Base-by-base conservation (phyloP, 345 rosid genomes). In the Theobroma cacao region DNA sequence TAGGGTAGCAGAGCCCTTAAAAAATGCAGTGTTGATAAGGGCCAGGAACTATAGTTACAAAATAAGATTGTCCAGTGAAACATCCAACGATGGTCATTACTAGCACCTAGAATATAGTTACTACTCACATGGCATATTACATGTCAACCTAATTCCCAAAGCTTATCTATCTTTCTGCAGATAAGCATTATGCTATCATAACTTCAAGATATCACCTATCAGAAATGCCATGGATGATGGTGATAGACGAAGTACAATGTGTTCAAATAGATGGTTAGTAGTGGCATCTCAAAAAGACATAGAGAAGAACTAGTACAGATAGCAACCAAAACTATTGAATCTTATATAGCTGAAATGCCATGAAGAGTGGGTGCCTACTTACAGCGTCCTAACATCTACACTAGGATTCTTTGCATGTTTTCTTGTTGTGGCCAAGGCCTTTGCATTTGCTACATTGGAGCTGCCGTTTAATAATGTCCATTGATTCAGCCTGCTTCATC, bases 361-460 rank as follows among this genome's bases (percentile, higher is more conserved):
- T 30, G 48, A 82, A 80, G 75, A 78, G 34, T 47, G 71, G 67
- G 72, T 41, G 61, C 75, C 81, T 85, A 82, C 82, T 68, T 76
- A 45, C 60, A 60, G 72, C 28, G 48, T 77, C 81, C 79, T 69
- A 58, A 80, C 43, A 77, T 45, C 58, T 50, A 50, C 31, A 76
- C 88, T 85, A 83, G 40, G 85, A 63, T 73, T 79, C 90, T 88
- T 85, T 91, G 92, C 98, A 95, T 2, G 98, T 95, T 82, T 90
- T 91, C 87, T 93, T 93, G 82, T 95, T 95, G 84, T 95, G 99
- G 72, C 98, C 99, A 63, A 93, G 87, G 33, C 99, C 97, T 87
- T 95, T 95, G 91, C 99, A 95, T 84, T 87, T 89, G 90, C 99
- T 95, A 84, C 99, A 95, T 70, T 95, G 99, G 30, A 93, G 94